Evolutionary conservation across 2,329 filamentous ascomycete genomes (phyloP).

Genomic region (Cytospora piceae): DNA sequence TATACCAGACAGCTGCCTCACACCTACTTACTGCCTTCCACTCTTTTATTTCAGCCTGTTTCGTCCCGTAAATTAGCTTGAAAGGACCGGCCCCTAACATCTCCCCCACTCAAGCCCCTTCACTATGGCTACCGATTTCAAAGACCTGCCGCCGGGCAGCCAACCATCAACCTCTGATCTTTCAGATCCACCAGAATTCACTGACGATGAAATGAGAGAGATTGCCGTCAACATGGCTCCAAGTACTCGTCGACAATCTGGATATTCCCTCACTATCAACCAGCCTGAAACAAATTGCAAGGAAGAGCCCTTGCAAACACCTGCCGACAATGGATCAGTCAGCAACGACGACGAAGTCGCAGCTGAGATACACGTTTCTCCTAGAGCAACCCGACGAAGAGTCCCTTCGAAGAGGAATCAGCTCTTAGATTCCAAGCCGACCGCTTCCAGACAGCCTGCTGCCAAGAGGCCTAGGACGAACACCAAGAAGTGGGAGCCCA

Average conservation of each 20-base stretch:
- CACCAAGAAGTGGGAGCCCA: slow-evolving; percentile 36
- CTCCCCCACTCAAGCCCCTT: background rate
- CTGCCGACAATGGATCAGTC: background rate
- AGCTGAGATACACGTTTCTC: slow-evolving; percentile 8
- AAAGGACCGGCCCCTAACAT: background rate
- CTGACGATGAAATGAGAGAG: slow-evolving; percentile 7
- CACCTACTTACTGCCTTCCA: background rate
- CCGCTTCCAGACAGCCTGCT: slow-evolving; percentile 13
- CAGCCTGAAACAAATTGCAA: background rate
- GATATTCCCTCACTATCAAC: background rate
- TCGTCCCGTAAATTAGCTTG: slow-evolving; percentile 5
- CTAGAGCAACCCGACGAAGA: slow-evolving; percentile 5
- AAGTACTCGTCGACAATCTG: slow-evolving; percentile 1
- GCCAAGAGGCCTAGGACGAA: slow-evolving; percentile 36
- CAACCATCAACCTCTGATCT: slow-evolving; percentile 21
- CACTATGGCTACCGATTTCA: slow-evolving; percentile 10
- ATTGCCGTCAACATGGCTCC: slow-evolving; percentile 15
- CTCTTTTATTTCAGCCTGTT: background rate
- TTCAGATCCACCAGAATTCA: slow-evolving; percentile 23
- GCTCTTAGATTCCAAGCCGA: background rate
- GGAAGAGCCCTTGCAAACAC: background rate
- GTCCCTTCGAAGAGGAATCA: slow-evolving; percentile 18
- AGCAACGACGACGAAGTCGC: background rate
- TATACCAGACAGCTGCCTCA: background rate
- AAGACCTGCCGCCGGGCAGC: slow-evolving; percentile 18